Base-by-base conservation (phyloP, 2,329 filamentous ascomycete genomes). In the Nemania sp. region DNA sequence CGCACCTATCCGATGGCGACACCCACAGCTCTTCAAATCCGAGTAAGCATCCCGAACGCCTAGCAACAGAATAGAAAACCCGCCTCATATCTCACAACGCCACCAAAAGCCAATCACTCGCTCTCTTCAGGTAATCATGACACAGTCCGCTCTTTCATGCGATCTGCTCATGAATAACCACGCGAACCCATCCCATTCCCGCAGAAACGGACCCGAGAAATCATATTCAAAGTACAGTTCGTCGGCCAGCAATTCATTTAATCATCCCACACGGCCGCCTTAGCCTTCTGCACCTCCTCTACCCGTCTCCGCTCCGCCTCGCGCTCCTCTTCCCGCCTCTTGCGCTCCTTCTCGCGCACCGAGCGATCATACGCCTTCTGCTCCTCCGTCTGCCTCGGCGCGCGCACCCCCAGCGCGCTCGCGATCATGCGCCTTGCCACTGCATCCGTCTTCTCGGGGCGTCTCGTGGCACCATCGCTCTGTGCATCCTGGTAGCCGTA, bases 351-450 rank as follows among this genome's bases (percentile, higher is more conserved):
- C 80, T 97, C 92, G 74, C 91, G 89, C 68, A 96, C 84, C 0
- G 92, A 91, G 72, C 86, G 88, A 75, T 98, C 94, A 78, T 96
- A 98, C 62, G 93, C 92, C 74, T 86, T 87, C 84, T 97, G 92
- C 81, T 98, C 94, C 70, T 97, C 93, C 1, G 93, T 98, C 79
- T 90, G 88, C 82, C 89, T 91, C 35, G 93, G 93, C 38, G 90
- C 89, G 76, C 90, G 89, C 62, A 98, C 88, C 0, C 96, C 96
- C 72, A 98, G 82, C 0, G 93, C 94, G 3, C 92, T 92, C 0
- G 93, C 94, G 78, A 99, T 98, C 88, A 99, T 86, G 67, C 96
- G 86, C 69, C 92, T 88, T 5, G 96, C 96, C 45, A 97, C 93
- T 0, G 94, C 93, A 69, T 97, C 97, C 70, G 94, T 97, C 84